Evolutionary conservation across 1,284 basidiomycete species (phyloP).

Genomic region (Trametes pubescens): DNA sequence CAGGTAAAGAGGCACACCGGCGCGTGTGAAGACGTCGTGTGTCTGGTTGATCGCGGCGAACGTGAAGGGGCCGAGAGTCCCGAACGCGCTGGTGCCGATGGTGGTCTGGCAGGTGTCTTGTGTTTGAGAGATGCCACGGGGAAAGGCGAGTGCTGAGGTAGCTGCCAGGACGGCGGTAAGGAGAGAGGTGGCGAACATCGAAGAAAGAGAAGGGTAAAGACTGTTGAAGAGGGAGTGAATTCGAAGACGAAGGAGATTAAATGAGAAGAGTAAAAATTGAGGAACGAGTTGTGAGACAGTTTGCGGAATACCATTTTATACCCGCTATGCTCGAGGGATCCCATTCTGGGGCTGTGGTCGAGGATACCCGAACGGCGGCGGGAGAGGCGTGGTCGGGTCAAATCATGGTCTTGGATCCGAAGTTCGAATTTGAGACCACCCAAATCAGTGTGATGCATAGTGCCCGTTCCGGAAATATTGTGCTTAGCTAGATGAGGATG

Average conservation of each 20-base stretch:
- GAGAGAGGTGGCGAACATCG: not conserved
- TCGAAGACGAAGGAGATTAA: not conserved
- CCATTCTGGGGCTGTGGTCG: too few species aligned
- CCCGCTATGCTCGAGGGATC: too few species aligned
- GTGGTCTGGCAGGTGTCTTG: slow-evolving; percentile 5
- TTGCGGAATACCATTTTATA: too few species aligned
- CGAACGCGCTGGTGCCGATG: not conserved
- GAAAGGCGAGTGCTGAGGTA: slow-evolving; percentile 7
- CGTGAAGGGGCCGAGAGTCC: slow-evolving; percentile 14
- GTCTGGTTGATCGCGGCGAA: slow-evolving; percentile 18
- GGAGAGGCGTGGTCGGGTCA: too few species aligned
- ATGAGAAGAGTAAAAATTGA: too few species aligned
- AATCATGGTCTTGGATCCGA: too few species aligned
- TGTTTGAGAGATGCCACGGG: not conserved
- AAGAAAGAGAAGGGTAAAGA: not conserved
- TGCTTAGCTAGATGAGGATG: too few species aligned
- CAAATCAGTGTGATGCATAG: too few species aligned
- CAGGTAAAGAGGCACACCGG: slow-evolving; percentile 10
- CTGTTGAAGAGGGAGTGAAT: not conserved
- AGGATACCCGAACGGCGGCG: too few species aligned
- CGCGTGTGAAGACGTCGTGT: not conserved
- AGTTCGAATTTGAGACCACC: too few species aligned
- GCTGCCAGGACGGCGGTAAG: not conserved
- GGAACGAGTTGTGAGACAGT: too few species aligned
- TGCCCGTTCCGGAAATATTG: too few species aligned